These are phyloP conservation scores for Phycomyces nitens DNA, from an alignment of 192 early-diverging fungal genomes.

Conservation along the genomic window DNA sequence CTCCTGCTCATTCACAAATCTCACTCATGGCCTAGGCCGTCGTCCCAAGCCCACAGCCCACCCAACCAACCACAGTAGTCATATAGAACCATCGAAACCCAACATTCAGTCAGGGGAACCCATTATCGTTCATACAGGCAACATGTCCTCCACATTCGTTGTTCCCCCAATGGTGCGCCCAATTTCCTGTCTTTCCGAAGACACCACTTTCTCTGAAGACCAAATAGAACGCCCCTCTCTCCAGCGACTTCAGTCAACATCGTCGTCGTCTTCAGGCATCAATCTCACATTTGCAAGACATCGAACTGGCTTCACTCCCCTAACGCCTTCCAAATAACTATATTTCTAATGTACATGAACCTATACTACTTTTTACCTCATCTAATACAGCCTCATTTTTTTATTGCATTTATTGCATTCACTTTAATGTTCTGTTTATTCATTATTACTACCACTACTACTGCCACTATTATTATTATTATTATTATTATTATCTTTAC, in stretches of 20 bases:
- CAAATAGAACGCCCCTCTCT: neutral
- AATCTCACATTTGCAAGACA: slow-evolving; percentile 13
- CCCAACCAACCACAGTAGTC: neutral
- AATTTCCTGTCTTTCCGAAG: slow-evolving; percentile 14
- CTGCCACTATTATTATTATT: neutral
- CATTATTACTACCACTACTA: neutral
- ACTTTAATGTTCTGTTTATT: neutral
- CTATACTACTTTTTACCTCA: neutral
- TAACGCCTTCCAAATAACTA: slow-evolving; percentile 6
- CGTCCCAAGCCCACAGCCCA: neutral
- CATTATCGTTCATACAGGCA: slow-evolving; percentile 4
- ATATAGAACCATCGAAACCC: slow-evolving; percentile 10
- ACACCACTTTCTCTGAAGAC: slow-evolving; percentile 1
- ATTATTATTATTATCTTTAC: neutral
- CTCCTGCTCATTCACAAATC: slow-evolving; percentile 15
- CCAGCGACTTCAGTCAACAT: slow-evolving; percentile 5
- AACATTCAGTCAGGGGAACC: slow-evolving; percentile 7
- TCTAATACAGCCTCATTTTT: neutral
- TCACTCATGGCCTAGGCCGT: neutral
- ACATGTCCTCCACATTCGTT: slow-evolving; percentile 11
- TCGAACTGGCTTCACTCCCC: slow-evolving; percentile 7
- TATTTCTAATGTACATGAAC: neutral
- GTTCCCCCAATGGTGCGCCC: slow-evolving; percentile 11
- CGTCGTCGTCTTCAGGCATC: slow-evolving; percentile 17
- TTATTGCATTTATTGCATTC: neutral